Evolutionary conservation across 1,139 yeast species (phyloP).

Genomic region (Kodamaea fungicola): DNA sequence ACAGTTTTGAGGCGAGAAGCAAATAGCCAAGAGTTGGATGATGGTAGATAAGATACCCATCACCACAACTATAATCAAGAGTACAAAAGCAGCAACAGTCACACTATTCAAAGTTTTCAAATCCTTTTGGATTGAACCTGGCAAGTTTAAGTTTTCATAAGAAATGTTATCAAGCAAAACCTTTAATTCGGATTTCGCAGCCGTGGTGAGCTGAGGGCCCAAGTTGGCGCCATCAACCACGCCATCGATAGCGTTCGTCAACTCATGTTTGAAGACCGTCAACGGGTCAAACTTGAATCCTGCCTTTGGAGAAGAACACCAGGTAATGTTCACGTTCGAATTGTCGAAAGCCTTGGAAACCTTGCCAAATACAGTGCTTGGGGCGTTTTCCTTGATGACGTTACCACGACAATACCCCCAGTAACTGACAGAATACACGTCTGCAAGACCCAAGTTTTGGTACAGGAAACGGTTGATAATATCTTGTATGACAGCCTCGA

Average conservation of each 20-base stretch:
- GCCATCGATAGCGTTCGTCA: conserved; percentile 29
- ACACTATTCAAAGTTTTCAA: conserved; percentile 29
- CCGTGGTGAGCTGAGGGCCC: conserved; percentile 14
- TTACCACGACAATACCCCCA: conserved; percentile 76
- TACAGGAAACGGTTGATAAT: conserved; percentile 13
- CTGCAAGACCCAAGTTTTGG: conserved; percentile 49
- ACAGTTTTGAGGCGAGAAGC: conserved; percentile 35
- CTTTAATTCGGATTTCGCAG: conserved; percentile 23
- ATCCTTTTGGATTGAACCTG: conserved; percentile 34
- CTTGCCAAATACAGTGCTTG: conserved; percentile 7
- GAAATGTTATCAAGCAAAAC: conserved; percentile 29
- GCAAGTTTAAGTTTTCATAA: conserved; percentile 32
- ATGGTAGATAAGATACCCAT: conserved; percentile 38
- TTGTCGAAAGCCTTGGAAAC: conserved; percentile 26
- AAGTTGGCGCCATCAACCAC: conserved; percentile 21
- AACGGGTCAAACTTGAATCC: conserved; percentile 54
- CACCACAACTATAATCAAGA: conserved; percentile 20
- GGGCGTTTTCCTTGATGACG: conserved; percentile 8
- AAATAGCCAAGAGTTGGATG: conserved; percentile 39
- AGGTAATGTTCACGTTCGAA: conserved; percentile 42
- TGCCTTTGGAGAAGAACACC: conserved; percentile 52
- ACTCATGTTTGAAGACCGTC: conserved; percentile 40
- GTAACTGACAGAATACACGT: conserved; percentile 59
- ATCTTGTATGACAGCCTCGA: conserved; percentile 30
- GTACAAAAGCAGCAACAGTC: conserved; percentile 27